These are phyloP conservation scores for Abrus precatorius DNA, from an alignment of 306 rosid genomes.

Conservation along the genomic window DNA sequence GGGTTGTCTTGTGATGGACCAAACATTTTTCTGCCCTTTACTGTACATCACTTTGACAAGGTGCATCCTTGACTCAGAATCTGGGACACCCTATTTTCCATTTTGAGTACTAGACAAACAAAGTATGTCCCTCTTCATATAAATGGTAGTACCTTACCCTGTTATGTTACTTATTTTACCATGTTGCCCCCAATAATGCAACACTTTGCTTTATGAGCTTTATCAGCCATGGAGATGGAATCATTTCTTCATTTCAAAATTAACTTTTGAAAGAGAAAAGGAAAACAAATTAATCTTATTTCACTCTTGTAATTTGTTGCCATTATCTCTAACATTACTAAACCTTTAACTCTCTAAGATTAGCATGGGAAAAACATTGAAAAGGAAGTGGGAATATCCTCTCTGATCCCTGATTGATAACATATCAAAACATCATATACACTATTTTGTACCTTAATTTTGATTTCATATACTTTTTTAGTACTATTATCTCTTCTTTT, in stretches of 20 bases:
- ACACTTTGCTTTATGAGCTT: background rate
- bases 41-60: slow-evolving; percentile 38
- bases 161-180: background rate
- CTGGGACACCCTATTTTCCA: slow-evolving; percentile 28
- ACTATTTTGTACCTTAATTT: too few relatives aligned
- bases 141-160: background rate
- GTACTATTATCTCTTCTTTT: too few relatives aligned
- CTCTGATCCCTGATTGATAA: background rate
- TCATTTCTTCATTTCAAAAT: slow-evolving; percentile 16
- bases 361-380: background rate
- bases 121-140: slow-evolving; percentile 7
- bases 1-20: slow-evolving; percentile 43
- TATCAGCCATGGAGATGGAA: background rate
- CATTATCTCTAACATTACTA: background rate
- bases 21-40: slow-evolving; percentile 26
- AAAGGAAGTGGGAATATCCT: background rate
- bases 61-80: slow-evolving; percentile 42
- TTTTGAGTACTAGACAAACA: slow-evolving; percentile 18
- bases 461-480: too few relatives aligned
- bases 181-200: slow-evolving; percentile 31
- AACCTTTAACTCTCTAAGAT: background rate
- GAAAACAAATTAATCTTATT: background rate
- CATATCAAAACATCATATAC: background rate
- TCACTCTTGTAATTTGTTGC: slow-evolving; percentile 5
- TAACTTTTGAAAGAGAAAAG: background rate